Evolutionary conservation across 1,139 yeast species (phyloP).

Genomic region (Williopsis jadinii): DNA sequence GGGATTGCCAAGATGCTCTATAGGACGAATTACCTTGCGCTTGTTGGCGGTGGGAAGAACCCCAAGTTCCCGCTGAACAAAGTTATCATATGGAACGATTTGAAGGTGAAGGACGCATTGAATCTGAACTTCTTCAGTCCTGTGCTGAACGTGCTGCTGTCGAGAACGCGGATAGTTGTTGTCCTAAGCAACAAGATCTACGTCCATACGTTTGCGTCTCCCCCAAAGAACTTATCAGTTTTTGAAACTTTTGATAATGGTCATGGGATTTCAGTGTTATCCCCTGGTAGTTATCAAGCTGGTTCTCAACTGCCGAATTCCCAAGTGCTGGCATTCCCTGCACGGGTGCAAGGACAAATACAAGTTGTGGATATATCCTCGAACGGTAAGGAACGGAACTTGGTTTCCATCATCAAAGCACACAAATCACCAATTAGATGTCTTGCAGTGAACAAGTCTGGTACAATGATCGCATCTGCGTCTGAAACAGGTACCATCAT

Average conservation of each 20-base stretch:
- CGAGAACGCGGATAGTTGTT: slow-evolving; percentile 69
- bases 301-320: slow-evolving; percentile 19
- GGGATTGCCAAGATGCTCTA: slow-evolving; percentile 79
- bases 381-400: slow-evolving; percentile 37
- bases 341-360: slow-evolving; percentile 33
- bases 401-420: slow-evolving; percentile 73
- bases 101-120: slow-evolving; percentile 70
- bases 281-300: slow-evolving; percentile 25
- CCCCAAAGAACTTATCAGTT: slow-evolving; percentile 62
- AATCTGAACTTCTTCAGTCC: slow-evolving; percentile 70
- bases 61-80: slow-evolving; percentile 77
- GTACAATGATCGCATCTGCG: slow-evolving; percentile 80
- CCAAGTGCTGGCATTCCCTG: slow-evolving; percentile 67
- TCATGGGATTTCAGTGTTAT: slow-evolving; percentile 61
- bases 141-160: slow-evolving; percentile 63
- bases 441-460: slow-evolving; percentile 62
- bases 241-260: slow-evolving; percentile 71
- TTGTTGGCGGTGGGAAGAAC: slow-evolving; percentile 81
- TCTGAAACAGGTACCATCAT: slow-evolving; percentile 84
- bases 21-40: slow-evolving; percentile 81
- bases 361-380: slow-evolving; percentile 23
- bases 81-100: slow-evolving; percentile 85
- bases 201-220: slow-evolving; percentile 74
- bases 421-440: slow-evolving; percentile 68
- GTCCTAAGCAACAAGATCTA: slow-evolving; percentile 61